Percentiles rank a stretch among this genome's conserved stretches.
Evolutionary conservation across 2,329 filamentous ascomycete genomes (phyloP).

Genomic region (Xylariaceae sp.): DNA sequence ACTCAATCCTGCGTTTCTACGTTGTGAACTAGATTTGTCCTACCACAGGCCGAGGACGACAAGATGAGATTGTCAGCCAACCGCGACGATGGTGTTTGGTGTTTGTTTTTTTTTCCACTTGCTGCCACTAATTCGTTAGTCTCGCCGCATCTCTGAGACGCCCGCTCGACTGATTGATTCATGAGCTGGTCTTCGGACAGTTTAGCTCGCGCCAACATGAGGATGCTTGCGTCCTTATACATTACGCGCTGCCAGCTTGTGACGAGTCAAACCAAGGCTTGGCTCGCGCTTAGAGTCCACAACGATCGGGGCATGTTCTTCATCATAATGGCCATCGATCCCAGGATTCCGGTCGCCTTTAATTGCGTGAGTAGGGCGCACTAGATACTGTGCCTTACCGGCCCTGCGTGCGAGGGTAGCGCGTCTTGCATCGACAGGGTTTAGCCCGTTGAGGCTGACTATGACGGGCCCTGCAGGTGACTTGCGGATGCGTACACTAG

Average conservation of each 20-base stretch:
- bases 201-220: neutral
- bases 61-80: neutral
- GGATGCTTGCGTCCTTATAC: constrained; percentile 5
- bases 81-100: neutral
- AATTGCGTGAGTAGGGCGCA: neutral
- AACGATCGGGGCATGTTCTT: constrained; percentile 11
- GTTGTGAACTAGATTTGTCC: neutral
- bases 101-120: neutral
- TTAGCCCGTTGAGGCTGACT: constrained; percentile 18
- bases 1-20: neutral
- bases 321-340: constrained; percentile 8
- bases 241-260: constrained; percentile 8
- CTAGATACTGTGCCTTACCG: neutral
- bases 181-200: neutral
- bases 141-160: constrained; percentile 3
- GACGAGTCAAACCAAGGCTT: constrained; percentile 7
- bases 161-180: constrained; percentile 13
- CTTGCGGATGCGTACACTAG: constrained; percentile 5
- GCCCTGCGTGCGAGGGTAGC: neutral
- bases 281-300: constrained; percentile 14
- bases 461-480: constrained; percentile 14
- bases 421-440: constrained; percentile 3
- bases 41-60: neutral
- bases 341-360: constrained; percentile 11
- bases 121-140: constrained; percentile 2